Percentiles rank a stretch among this genome's conserved stretches.
Conservation (phyloP, 2,329 filamentous ascomycete species). For the Arthrobotrys sinensis region DNA sequence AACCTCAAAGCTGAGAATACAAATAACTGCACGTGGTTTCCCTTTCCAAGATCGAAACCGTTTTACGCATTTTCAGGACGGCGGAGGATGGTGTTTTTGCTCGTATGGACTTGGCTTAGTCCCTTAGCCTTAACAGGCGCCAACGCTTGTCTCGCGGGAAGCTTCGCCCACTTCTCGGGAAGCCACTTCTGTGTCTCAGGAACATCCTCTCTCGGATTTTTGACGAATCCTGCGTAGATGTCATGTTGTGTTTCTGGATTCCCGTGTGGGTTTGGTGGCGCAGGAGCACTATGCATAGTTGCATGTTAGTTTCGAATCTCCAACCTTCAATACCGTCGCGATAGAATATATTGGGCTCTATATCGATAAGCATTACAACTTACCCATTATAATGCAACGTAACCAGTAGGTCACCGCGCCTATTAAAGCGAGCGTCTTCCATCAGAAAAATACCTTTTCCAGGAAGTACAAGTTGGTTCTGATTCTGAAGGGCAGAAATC, state of each 20-base stretch:
- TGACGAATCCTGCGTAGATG: background rate
- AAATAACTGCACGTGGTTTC: no score
- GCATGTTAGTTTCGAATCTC: no score
- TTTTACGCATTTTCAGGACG: background rate
- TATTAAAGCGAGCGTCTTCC: background rate
- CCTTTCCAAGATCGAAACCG: background rate
- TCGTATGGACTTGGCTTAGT: background rate
- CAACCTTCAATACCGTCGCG: background rate
- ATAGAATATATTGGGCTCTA: background rate
- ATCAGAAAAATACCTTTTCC: background rate
- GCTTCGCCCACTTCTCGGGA: constrained; percentile 2
- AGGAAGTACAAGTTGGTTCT: constrained; percentile 1
- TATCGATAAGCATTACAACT: background rate
- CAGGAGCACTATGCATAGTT: background rate
- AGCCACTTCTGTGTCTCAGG: background rate
- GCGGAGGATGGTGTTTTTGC: background rate
- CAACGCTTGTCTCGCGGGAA: background rate
- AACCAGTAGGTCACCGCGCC: background rate
- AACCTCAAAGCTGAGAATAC: no score
- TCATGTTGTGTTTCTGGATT: background rate
- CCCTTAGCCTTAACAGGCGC: background rate
- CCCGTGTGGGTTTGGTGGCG: background rate
- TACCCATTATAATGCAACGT: constrained; percentile 6
- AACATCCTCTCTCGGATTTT: background rate
- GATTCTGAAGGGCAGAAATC: background rate